Evolutionary conservation across 441 rosid species (phyloP).

Genomic region (Aquilaria agallochum): DNA sequence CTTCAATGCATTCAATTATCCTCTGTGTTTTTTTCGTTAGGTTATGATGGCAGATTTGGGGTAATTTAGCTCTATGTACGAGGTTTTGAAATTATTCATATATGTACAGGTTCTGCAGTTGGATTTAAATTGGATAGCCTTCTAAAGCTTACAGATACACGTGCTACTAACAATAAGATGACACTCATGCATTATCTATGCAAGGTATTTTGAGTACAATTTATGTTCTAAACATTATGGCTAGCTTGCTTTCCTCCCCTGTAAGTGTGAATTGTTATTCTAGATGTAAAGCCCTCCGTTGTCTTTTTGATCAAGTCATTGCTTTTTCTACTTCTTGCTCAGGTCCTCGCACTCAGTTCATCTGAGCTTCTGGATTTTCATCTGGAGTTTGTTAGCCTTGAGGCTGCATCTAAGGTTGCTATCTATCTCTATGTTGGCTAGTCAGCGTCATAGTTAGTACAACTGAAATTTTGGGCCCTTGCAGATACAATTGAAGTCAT

Average conservation of each 20-base stretch:
- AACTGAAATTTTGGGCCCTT: slow-evolving; percentile 15
- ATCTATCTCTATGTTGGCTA: slow-evolving; percentile 12
- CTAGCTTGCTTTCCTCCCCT: background rate
- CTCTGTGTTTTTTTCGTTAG: background rate
- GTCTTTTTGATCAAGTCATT: slow-evolving; percentile 6
- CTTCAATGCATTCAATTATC: background rate
- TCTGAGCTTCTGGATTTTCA: slow-evolving; percentile 81
- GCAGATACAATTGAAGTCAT: slow-evolving; percentile 94
- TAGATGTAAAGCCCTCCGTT: background rate
- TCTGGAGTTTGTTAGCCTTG: slow-evolving; percentile 77
- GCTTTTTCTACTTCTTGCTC: slow-evolving; percentile 23
- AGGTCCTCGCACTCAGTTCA: slow-evolving; percentile 81
- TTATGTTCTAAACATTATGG: too few species aligned
- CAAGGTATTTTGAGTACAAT: slow-evolving; percentile 48
- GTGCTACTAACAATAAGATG: slow-evolving; percentile 91
- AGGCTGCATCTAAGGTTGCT: slow-evolving; percentile 79
- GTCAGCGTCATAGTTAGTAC: slow-evolving; percentile 11
- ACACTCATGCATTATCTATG: slow-evolving; percentile 99
- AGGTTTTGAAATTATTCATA: slow-evolving; percentile 20
- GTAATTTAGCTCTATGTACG: slow-evolving; percentile 6
- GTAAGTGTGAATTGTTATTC: background rate
- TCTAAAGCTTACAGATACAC: slow-evolving; percentile 86
- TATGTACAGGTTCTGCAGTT: slow-evolving; percentile 82
- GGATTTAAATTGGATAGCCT: slow-evolving; percentile 99
- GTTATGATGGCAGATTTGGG: background rate